Evolutionary conservation across 148 eudicot species (phyloP), one percentile per base, ranked within the genome.

Genomic region (Polygonum aviculare): DNA sequence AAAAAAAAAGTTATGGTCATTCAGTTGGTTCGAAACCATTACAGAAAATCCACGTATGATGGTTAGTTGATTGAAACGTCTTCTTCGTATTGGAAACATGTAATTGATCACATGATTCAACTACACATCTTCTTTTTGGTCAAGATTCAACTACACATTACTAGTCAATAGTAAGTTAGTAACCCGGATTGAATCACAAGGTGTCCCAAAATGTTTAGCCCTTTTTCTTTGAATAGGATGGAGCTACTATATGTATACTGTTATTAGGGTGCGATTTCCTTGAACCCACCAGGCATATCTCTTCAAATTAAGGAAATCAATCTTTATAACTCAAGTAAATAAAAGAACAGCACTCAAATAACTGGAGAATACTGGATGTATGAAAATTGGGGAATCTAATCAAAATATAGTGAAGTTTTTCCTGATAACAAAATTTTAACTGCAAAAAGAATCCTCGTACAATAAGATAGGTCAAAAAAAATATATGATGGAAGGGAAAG

Each of bases 381-480:
- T 0, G 60, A 15, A 9, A 67, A 7, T 36, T 36, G 36, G 19
- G 14, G 72, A 31, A 62, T 11, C 16, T 3, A 12, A 62, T 62
- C 12, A 10, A 62, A 62, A 65, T 4, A 14, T 33, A 31, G 71
- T 11, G 11, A 65, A 65, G 1, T 2, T 63, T 33, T 33, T 65
- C 11, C 45, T 67, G 7, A 65, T 69, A 39, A 73, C 76, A 73
- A 31, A 81, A 0, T 70, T 40, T 36, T 19, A 84, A 84, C 86
- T 84, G 84, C 84, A 83, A 87, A 80, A 87, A 81, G 78, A 82
- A 79, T 83, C 78, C 78, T 73, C 76, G 67, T 71, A 71, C 77
- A 80, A 77, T n/a, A 70, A 44, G 67, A 26, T 41, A 40, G 26
- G n/a, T 7, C 26, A 69, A 45, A 49, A 75, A 75, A 79, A 76